These are phyloP conservation scores for Candida silvicultrix DNA, from an alignment of 805 yeast species.

Conservation along the genomic window DNA sequence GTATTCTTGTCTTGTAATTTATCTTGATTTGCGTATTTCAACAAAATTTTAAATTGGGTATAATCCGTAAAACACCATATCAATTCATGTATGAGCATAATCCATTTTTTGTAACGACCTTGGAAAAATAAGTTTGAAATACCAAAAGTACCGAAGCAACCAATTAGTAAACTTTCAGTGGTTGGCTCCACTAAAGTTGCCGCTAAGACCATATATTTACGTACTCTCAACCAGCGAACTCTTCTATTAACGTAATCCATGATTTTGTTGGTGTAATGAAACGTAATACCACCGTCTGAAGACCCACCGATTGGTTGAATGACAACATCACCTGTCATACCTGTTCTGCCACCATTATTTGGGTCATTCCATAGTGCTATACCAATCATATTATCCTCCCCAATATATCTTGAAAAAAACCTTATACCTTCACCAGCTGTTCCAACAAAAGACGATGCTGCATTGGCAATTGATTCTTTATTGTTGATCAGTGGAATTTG, in stretches of 20 bases:
- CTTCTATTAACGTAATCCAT: slow-evolving; percentile 61
- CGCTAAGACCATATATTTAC: slow-evolving; percentile 80
- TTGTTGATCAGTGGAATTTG: slow-evolving; percentile 23
- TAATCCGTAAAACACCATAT: slow-evolving; percentile 66
- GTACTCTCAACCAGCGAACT: slow-evolving; percentile 78
- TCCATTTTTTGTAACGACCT: slow-evolving; percentile 26
- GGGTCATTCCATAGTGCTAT: slow-evolving; percentile 65
- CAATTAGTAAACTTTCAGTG: slow-evolving; percentile 70
- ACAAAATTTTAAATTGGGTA: slow-evolving; percentile 44
- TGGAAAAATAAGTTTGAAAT: slow-evolving; percentile 38
- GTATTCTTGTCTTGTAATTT: slow-evolving; percentile 6
- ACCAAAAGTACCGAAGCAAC: slow-evolving; percentile 59
- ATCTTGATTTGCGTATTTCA: slow-evolving; percentile 22
- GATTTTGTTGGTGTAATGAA: slow-evolving; percentile 29
- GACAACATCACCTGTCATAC: slow-evolving; percentile 71
- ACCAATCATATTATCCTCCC: slow-evolving; percentile 91
- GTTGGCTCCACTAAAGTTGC: slow-evolving; percentile 86
- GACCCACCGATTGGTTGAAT: slow-evolving; percentile 60
- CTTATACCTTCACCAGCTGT: slow-evolving; percentile 44
- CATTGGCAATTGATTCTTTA: slow-evolving; percentile 28
- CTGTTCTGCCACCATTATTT: slow-evolving; percentile 56
- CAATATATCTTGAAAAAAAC: slow-evolving; percentile 74
- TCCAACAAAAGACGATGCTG: slow-evolving; percentile 25
- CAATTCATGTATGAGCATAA: slow-evolving; percentile 46
- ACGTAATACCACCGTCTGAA: slow-evolving; percentile 16